Base-by-base conservation (phyloP, 805 yeast genomes). In the Monosporozyma unispora region DNA sequence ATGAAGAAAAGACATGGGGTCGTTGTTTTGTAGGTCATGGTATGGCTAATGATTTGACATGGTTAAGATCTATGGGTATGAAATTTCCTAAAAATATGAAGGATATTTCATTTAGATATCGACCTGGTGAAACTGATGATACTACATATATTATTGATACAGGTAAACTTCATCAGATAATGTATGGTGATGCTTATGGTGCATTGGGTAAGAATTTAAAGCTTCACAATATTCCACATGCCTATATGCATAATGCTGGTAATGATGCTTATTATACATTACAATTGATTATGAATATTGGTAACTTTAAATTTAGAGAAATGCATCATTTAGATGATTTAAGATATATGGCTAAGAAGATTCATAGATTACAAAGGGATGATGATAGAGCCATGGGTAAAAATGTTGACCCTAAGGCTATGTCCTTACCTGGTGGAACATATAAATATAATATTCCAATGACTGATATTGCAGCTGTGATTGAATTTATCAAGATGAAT, bases 211-310 rank as follows among this genome's bases (percentile, higher is more conserved):
- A 71, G 18, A 61, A 76, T 0, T 65, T 82, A 16, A 62, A 76
- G 37, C 59, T 71, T 43, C 63, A 78, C 45, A 68, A 68, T 21
- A 70, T 83, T 3, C 84, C 86, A 1, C 80, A 79, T 58, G 73
- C 80, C 1, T 72, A 70, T 54, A 64, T 83, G 44, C 89, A 83
- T 61, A 83, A 83, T 60, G 89, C 84, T 2, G 86, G 81, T 2
- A 83, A 83, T 57, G 90, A 83, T 61, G 79, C 86, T 7, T 78
- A 80, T 56, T 81, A 72, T 53, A 83, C 88, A 0, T 61, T 82
- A 44, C 49, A 76, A 27, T 68, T 77, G 14, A 72, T 76, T 7
- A 52, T 81, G 57, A 70, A 71, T 31, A 58, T 79, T 49, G 69
- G 79, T 46, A 86, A 81, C 59, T 56, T 63, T 18, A 58, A 57